phyloP scores from a whole-genome alignment of 1,139 yeast species.

The Kodamaea arcana region DNA sequence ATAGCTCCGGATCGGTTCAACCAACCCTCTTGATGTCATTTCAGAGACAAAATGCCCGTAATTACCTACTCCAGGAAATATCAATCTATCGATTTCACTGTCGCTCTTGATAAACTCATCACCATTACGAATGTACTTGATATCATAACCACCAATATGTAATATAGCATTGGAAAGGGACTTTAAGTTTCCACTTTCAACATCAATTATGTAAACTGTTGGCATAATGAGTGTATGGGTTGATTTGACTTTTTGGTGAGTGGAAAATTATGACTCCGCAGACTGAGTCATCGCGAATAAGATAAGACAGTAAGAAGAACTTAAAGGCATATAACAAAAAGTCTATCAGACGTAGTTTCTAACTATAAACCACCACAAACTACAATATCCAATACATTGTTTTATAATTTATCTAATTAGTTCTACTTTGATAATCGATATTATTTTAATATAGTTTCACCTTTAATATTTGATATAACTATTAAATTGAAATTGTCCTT shows the following conservation, averaged over 20 bases:
- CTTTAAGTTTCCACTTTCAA: conserved; percentile 91
- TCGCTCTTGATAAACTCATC: conserved; percentile 36
- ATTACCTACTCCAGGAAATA: conserved; percentile 95
- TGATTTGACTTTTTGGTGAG: neutral
- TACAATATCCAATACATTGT: no score
- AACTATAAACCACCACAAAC: no score
- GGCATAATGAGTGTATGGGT: conserved; percentile 14
- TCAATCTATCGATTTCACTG: conserved; percentile 47
- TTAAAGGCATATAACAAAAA: no score
- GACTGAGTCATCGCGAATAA: no score
- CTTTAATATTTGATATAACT: no score
- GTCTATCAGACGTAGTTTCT: no score
- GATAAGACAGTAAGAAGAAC: no score
- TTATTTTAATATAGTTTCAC: no score
- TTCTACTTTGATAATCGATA: no score
- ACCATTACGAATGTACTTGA: conserved; percentile 44
- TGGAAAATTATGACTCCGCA: conserved; percentile 1
- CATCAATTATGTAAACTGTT: conserved; percentile 76
- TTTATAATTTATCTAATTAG: no score
- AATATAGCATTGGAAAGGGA: conserved; percentile 85
- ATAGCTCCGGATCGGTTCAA: conserved; percentile 60
- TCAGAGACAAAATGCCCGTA: conserved; percentile 88
- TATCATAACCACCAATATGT: conserved; percentile 60
- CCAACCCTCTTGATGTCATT: conserved; percentile 57
- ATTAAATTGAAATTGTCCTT: no score